Base-by-base conservation (phyloP, 306 rosid genomes). In the Vigna reflexopilosa region DNA sequence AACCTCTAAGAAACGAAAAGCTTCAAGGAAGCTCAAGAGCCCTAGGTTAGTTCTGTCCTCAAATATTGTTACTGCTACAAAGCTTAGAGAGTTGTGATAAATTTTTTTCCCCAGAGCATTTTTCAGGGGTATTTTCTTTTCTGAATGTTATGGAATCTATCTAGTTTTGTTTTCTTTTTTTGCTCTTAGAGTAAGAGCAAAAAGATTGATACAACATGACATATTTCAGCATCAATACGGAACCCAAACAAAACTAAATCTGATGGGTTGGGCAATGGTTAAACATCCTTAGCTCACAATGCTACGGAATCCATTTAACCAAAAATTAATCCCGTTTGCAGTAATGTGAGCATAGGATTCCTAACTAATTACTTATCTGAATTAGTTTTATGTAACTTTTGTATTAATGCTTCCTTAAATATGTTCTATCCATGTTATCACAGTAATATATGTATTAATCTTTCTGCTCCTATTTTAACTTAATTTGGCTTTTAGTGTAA, bases 1-100 rank as follows among this genome's bases (percentile, higher is more conserved):
- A 14, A 81, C 28, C 68, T 86, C 93, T 13, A 95, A 86, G 83
- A 95, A 95, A 78, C 87, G 98, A 76, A 93, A 95, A 84, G 91
- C 90, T 40, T 76, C 90, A 1, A 81, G 85, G 83, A 89, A 83
- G 74, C 88, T 81, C 20, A 81, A 70, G 85, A 88, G 84, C 67
- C 73, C 91, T 5, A 93, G 89, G 98, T 93, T 87, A 57, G 90
- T 72, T 76, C 45, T 42, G 1, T 51, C 52, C 17, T 75, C 63
- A 36, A 15, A 10, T 55, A 9, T 56, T 68, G 75, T 69, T 69
- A 9, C 15, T 30, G 42, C 75, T 26, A 45, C 47, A 44, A 65
- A 32, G 61, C 20, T 34, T 67, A 7, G 1, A 40, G 13, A 42
- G 42, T 64, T 48, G 14, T 30, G 50, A 6, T 16, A 36, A 20